Evolutionary conservation across 2,329 filamentous ascomycete species (phyloP).

Genomic region (Pseudocercospora eumusae): DNA sequence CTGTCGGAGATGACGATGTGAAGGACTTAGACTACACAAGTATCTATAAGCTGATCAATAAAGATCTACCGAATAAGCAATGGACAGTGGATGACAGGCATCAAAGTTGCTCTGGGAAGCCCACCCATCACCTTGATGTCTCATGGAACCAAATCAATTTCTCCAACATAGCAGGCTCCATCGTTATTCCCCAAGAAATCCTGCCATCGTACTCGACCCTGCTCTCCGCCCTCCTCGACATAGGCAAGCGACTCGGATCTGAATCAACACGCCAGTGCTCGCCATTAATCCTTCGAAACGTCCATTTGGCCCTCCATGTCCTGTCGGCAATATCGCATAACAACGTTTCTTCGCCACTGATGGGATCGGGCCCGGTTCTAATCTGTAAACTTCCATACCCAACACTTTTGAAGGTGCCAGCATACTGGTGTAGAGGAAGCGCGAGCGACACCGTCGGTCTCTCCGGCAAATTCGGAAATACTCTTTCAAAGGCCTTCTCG

Average conservation of each 20-base stretch:
- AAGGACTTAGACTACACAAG: background rate
- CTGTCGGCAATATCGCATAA: background rate
- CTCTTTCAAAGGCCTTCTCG: background rate
- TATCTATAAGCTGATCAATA: background rate
- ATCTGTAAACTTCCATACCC: background rate
- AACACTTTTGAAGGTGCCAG: background rate
- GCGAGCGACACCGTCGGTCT: background rate
- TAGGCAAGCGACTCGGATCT: background rate
- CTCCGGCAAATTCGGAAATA: background rate
- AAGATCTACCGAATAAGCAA: background rate
- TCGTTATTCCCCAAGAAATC: background rate
- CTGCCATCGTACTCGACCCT: background rate
- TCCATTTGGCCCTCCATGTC: background rate
- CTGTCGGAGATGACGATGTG: background rate
- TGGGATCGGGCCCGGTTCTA: background rate
- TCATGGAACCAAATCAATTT: background rate
- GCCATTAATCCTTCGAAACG: background rate
- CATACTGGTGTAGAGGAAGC: background rate
- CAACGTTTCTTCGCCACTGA: background rate
- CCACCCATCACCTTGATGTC: background rate
- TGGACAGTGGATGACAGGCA: no score
- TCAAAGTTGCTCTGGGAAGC: no score
- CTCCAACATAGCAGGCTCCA: slow-evolving; percentile 4
- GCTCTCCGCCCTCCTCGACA: slow-evolving; percentile 7
- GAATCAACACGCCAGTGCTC: background rate